These are phyloP conservation scores for Lonicera japonica DNA, from an alignment of 129 eudicot genomes.

Conservation along the genomic window DNA sequence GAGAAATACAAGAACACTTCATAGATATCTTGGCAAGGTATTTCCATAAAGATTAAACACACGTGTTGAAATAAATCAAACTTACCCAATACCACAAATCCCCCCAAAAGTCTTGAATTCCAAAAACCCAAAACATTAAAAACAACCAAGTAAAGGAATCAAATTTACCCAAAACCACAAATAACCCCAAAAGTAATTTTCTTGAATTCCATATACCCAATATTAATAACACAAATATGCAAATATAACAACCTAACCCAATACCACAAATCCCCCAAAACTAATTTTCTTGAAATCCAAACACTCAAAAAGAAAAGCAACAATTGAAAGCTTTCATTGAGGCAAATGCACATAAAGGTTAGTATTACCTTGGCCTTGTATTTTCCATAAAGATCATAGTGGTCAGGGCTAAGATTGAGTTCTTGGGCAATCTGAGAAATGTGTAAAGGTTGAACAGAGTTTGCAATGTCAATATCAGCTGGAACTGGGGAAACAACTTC, in stretches of 20 bases:
- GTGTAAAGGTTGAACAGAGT: conserved; percentile 78
- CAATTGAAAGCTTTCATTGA: background rate
- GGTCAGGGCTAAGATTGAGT: conserved; percentile 47
- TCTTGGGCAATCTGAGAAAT: conserved; percentile 70
- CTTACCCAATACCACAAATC: no score
- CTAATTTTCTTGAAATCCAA: background rate
- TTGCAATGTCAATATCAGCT: conserved; percentile 89
- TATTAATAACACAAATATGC: conserved; percentile 3
- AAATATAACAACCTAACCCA: background rate
- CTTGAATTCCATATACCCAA: no score
- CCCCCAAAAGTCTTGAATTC: no score
- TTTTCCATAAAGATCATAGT: conserved; percentile 92
- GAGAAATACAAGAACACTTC: no score
- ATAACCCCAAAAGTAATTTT: no score
- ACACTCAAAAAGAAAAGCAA: background rate
- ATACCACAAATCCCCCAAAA: background rate
- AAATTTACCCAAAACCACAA: no score
- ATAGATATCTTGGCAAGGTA: no score
- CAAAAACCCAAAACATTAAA: no score
- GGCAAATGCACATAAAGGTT: background rate
- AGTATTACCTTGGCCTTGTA: conserved; percentile 83
- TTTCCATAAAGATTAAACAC: no score
- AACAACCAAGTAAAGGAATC: no score
- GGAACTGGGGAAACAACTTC: conserved; percentile 86
- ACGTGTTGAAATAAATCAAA: no score